Evolutionary conservation across 441 rosid species (phyloP).

Genomic region (Hura crepitans): DNA sequence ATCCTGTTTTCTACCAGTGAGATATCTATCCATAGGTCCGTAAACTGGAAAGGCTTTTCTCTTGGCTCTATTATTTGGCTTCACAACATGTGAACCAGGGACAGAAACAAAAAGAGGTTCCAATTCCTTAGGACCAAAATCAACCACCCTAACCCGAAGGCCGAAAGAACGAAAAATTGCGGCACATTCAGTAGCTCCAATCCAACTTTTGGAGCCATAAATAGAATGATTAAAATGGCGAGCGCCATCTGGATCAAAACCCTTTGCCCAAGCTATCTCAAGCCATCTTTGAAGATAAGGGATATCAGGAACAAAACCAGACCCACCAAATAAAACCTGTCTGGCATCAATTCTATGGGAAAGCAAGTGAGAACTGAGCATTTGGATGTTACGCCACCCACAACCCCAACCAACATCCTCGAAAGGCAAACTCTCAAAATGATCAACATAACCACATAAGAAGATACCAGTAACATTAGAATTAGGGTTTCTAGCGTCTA

Average conservation of each 20-base stretch:
- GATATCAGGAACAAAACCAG: conserved; percentile 68
- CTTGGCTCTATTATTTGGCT: conserved; percentile 22
- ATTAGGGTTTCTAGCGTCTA: conserved; percentile 29
- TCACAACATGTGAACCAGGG: conserved; percentile 47
- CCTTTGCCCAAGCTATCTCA: conserved; percentile 72
- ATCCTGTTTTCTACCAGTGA: conserved; percentile 23
- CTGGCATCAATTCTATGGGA: conserved; percentile 42
- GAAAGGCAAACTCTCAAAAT: conserved; percentile 46
- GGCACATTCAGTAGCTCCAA: conserved; percentile 79
- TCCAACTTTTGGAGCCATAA: conserved; percentile 50
- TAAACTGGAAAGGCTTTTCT: conserved; percentile 34
- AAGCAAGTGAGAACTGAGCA: conserved; percentile 69
- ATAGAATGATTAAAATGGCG: conserved; percentile 48
- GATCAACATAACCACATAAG: conserved; percentile 55
- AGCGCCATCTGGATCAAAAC: conserved; percentile 62
- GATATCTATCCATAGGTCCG: conserved; percentile 75
- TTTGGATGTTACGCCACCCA: conserved; percentile 83
- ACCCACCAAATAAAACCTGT: conserved; percentile 54
- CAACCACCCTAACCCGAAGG: conserved; percentile 62
- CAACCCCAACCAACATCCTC: conserved; percentile 83
- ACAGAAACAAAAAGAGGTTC: conserved; percentile 50
- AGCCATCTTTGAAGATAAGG: conserved; percentile 69
- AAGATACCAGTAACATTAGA: conserved; percentile 31
- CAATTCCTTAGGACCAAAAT: conserved; percentile 64
- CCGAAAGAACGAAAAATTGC: conserved; percentile 75